Evolutionary conservation across 768 basidiomycete species (phyloP).

Genomic region (Postia placenta): DNA sequence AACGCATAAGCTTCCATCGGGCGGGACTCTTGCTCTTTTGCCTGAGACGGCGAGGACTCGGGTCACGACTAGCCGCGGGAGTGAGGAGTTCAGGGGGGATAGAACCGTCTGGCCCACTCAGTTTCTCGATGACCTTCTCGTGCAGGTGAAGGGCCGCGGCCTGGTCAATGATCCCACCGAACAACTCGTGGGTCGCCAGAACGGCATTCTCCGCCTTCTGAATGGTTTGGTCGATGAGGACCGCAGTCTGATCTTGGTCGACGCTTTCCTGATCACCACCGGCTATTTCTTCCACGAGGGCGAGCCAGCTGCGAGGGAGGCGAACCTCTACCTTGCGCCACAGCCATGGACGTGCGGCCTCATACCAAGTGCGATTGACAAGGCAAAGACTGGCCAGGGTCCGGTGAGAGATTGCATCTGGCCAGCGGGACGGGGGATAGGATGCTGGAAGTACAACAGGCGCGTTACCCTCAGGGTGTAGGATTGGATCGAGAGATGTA

Average conservation of each 20-base stretch:
- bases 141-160: slow-evolving; percentile 47
- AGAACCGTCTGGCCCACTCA: slow-evolving; percentile 58
- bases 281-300: slow-evolving; percentile 72
- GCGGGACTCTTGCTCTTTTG: slow-evolving; percentile 77
- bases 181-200: slow-evolving; percentile 36
- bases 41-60: slow-evolving; percentile 70
- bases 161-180: slow-evolving; percentile 28
- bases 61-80: slow-evolving; percentile 76
- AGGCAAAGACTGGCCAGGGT: slow-evolving; percentile 70
- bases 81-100: slow-evolving; percentile 74
- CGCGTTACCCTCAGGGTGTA: slow-evolving; percentile 33
- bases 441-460: slow-evolving; percentile 70
- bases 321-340: slow-evolving; percentile 83
- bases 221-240: slow-evolving; percentile 62
- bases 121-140: slow-evolving; percentile 50
- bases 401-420: slow-evolving; percentile 57
- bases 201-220: slow-evolving; percentile 62
- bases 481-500: slow-evolving; percentile 68
- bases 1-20: slow-evolving; percentile 75
- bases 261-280: slow-evolving; percentile 57
- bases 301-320: slow-evolving; percentile 79
- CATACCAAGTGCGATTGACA: slow-evolving; percentile 72
- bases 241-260: slow-evolving; percentile 47
- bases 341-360: slow-evolving; percentile 83
- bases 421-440: slow-evolving; percentile 63